These are phyloP conservation scores for Mucor plumbeus DNA, from an alignment of 371 early-diverging fungal species.

Conservation along the genomic window DNA sequence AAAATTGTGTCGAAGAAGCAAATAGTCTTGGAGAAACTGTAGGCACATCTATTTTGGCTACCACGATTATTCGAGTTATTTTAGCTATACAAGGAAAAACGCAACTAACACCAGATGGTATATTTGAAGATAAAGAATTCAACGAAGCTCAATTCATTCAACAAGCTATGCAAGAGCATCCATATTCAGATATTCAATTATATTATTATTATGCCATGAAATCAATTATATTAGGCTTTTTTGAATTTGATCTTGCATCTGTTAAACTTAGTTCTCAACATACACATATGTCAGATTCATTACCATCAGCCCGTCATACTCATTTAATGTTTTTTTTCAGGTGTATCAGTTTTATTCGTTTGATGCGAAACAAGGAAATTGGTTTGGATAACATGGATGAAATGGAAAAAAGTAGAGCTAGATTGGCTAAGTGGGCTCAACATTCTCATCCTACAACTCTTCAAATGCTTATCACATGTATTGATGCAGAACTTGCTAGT, in stretches of 20 bases:
- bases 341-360: conserved; percentile 43
- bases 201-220: conserved; percentile 48
- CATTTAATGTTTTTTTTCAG: conserved; percentile 48
- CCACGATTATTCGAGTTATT: conserved; percentile 40
- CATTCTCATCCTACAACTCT: conserved; percentile 42
- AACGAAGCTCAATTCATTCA: conserved; percentile 35
- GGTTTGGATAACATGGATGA: conserved; percentile 12
- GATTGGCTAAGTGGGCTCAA: conserved; percentile 40
- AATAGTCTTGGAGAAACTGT: conserved; percentile 31
- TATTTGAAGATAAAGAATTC: conserved; percentile 49
- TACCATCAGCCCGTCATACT: conserved; percentile 45
- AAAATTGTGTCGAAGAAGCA: conserved; percentile 41
- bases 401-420: conserved; percentile 24
- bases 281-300: conserved; percentile 30
- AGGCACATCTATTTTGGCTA: conserved; percentile 34
- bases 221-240: conserved; percentile 34
- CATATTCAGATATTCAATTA: not conserved
- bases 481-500: conserved; percentile 52
- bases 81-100: conserved; percentile 53
- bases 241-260: conserved; percentile 38
- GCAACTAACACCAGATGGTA: conserved; percentile 24
- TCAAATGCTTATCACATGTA: conserved; percentile 38
- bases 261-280: conserved; percentile 37
- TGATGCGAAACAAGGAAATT: conserved; percentile 19
- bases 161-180: conserved; percentile 1